Base-by-base conservation (phyloP, 2,329 filamentous ascomycete species). In the Fusarium pilosicola region DNA sequence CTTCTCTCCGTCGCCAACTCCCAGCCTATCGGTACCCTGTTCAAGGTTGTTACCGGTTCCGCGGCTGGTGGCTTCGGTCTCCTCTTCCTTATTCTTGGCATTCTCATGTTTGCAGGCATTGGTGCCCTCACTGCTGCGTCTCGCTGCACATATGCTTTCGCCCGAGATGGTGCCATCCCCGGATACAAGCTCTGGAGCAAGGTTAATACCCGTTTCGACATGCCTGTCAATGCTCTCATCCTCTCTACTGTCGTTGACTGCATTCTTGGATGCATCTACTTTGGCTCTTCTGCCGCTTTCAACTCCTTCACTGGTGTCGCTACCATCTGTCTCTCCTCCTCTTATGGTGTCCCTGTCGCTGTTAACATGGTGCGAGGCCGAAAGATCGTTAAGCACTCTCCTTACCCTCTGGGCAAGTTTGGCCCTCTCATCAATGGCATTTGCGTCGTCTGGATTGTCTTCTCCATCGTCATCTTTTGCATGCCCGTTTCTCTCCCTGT, bases 221-320 rank as follows among this genome's bases (percentile, higher is more conserved):
- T 95, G 62, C 93, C 94, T 0, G 84, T 96, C 4, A 90, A 87
- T 85, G 92, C 91, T 3, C 86, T 95, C 12, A 83, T 90, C 7
- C 85, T 95, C 5, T 94, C 92, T 0, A 91, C 92, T 0, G 78
- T 86, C 0, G 89, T 95, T 48, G 90, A 93, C 80, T 92, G 90
- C 74, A 83, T 95, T 17, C 86, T 95, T 1, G 93, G 93, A 1
- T 86, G 93, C 73, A 94, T 95, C 81, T 95, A 94, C 83, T 94
- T 95, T 73, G 93, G 93, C 15, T 93, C 91, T 3, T 88, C 89
- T 1, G 92, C 92, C 0, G 93, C 93, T 0, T 95, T 95, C 84
- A 93, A 92, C 84, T 91, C 90, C 15, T 95, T 95, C 81, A 95
- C 93, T 0, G 92, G 93, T 34, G 92, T 94, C 2, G 93, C 93